Evolutionary conservation across 495 filamentous ascomycete species (phyloP).

Genomic region (Astrothelium macrocarpum): DNA sequence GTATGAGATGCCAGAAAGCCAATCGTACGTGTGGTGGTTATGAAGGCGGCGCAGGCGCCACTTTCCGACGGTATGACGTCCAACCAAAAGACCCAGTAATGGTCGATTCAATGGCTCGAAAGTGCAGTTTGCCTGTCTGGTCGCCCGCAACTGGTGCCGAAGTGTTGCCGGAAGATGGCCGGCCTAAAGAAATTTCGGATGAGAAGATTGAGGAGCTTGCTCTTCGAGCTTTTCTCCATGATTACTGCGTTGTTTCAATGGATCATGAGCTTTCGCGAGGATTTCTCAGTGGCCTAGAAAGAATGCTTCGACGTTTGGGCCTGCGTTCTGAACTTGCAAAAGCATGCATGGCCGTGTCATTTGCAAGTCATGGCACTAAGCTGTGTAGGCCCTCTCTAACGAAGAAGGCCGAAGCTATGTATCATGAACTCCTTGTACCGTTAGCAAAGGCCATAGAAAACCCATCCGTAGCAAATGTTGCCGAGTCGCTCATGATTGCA

Average conservation of each 20-base stretch:
- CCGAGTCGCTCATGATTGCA: slow-evolving; percentile 20
- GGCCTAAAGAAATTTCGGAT: slow-evolving; percentile 21
- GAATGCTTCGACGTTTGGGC: slow-evolving; percentile 16
- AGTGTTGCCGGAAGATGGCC: slow-evolving; percentile 18
- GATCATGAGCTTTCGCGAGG: slow-evolving; percentile 23
- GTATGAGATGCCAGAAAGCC: slow-evolving; percentile 26
- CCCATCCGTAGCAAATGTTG: slow-evolving; percentile 2
- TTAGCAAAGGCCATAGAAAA: slow-evolving; percentile 21
- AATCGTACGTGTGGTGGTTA: slow-evolving; percentile 30
- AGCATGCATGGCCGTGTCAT: slow-evolving; percentile 27
- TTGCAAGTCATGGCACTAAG: slow-evolving; percentile 24
- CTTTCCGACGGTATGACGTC: slow-evolving; percentile 23
- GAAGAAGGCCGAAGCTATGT: slow-evolving; percentile 20
- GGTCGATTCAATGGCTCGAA: slow-evolving; percentile 23
- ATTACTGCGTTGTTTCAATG: slow-evolving; percentile 23
- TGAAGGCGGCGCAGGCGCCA: slow-evolving; percentile 17
- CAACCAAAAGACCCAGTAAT: slow-evolving; percentile 3
- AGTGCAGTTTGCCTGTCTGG: slow-evolving; percentile 26
- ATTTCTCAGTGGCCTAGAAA: slow-evolving; percentile 26
- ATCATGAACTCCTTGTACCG: slow-evolving; percentile 25
- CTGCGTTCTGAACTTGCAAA: slow-evolving; percentile 22
- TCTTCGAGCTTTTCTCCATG: slow-evolving; percentile 30
- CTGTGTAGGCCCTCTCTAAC: slow-evolving; percentile 21
- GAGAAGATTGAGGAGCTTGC: slow-evolving; percentile 20
- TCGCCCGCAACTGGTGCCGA: slow-evolving; percentile 17